Base-by-base conservation (phyloP, 1,139 yeast genomes). In the Chernovozyma aurita region DNA sequence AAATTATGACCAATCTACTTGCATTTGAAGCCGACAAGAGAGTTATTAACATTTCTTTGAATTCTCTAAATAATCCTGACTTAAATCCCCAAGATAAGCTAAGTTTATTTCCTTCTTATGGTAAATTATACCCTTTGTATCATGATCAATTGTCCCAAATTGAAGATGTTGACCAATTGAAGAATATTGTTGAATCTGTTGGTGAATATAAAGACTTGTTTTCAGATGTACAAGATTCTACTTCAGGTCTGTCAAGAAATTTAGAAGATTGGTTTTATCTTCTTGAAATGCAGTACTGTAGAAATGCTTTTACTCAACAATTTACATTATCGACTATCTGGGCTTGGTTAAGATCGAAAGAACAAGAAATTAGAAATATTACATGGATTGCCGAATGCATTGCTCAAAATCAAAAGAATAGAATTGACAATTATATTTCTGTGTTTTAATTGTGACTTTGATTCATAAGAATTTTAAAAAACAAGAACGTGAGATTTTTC, bases 341-440 rank as follows among this genome's bases (percentile, higher is more conserved):
- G 92, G 96, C 97, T 4, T 92, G 97, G 95, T 76, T 94, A 56
- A 83, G 88, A 63, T 80, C 95, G 15, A 85, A 85, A 54, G 98
- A 94, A 63, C 98, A 94, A 64, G 99, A 94, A 62, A 78, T 94
- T 42, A 77, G 98, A 61, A 94, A 94, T 59, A 81, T 94, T 46
- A 86, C 97, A 17, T 94, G 98, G 98, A 90, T 94, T 44, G 95
- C 97, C 33, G 99, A 94, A 66, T 94, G 99, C 67, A 84, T 84
- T 62, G 90, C 92, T 32, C 94, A 85, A 57, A 82, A 81, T 54
- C 95, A 85, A 68, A 82, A 83, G 62, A 85, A 80, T 53, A 78
- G 88, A 63, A 81, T 85, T 42, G 82, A 80, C 49, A 82, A 81
- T 56, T 85, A 84, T 56, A 84, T 84, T 40, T 69, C 88, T 34